Base-by-base conservation (phyloP, 1,284 basidiomycete species). In the Trametes polyzona region DNA sequence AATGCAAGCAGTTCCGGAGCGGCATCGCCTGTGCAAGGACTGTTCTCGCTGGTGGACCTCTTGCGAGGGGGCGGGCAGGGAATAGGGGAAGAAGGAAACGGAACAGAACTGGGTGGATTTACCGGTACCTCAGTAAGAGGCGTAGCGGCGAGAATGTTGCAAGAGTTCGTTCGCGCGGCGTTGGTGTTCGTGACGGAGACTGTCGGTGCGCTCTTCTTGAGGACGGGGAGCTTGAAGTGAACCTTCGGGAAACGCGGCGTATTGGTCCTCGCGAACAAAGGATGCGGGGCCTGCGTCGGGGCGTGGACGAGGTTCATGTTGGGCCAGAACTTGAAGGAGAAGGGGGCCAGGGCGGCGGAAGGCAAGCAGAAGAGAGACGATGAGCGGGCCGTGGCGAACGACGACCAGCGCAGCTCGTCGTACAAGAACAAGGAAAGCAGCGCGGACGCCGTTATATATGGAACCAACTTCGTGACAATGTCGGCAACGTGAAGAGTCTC, bases 61-160 rank as follows among this genome's bases (percentile, higher is more conserved):
- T 63, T 59, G 24, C 61, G 51, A 7, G 46, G 53, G 2, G 61
- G 47, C 2, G 67, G 64, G 21, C 64, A 67, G 16, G 64, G 60
- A 27, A 69, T 68, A 19, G 69, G 68, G 9, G 66, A 61, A 29
- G 69, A 69, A 9, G 70, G 70, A 50, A 71, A 71, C 19, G 69
- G 67, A 30, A 71, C 62, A 21, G 57, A 62, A 44, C 55, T 68
- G 9, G 56, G 51, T 4, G 55, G 29, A 4, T 57, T 24, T 27
- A n/a, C 16, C 3, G 24, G 7, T 6, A 54, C 47, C 35, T 58
- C 59, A 3, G 62, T 41, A 19, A 64, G 33, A 17, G 44, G 37
- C 21, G 59, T 47, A 16, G 29, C 14, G 41, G 55, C 40, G 2
- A 56, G 24, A 9, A 55, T 43, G 40, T 27, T 42, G 21, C 51